Conservation (phyloP, 352 stramenopile species). For the Globisporangium cystogenes region DNA sequence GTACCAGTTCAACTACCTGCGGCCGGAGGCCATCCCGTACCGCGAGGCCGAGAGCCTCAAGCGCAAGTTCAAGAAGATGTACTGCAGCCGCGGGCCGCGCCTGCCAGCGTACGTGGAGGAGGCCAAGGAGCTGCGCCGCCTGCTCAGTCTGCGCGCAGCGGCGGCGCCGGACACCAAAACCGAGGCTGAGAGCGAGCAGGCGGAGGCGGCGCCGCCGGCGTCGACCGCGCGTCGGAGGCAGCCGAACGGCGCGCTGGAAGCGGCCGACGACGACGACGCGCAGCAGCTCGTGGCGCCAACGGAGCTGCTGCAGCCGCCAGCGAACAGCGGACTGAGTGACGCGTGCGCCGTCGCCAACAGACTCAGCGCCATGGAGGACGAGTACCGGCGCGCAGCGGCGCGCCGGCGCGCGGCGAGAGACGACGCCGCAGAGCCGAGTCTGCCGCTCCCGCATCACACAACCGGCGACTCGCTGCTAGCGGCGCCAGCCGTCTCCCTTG, state of each 20-base stretch:
- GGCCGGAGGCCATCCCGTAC: constrained; percentile 53
- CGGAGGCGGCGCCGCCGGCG: background rate
- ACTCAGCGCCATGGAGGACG: constrained; percentile 38
- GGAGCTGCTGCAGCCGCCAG: background rate
- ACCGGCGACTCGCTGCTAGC: too few relatives aligned
- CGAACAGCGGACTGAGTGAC: constrained; percentile 1
- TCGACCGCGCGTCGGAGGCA: background rate
- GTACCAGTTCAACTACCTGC: constrained; percentile 64
- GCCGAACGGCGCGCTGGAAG: background rate
- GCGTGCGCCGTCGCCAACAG: constrained; percentile 20
- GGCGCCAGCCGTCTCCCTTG: background rate
- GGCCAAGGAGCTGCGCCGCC: constrained; percentile 39
- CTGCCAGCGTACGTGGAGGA: constrained; percentile 46
- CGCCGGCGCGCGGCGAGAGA: constrained; percentile 6
- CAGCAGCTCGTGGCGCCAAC: background rate
- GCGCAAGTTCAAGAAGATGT: constrained; percentile 75
- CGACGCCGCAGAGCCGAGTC: background rate
- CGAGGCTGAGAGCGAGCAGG: constrained; percentile 4
- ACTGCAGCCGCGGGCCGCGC: constrained; percentile 28
- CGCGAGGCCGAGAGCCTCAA: constrained; percentile 58
- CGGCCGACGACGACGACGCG: background rate
- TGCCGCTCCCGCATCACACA: too few relatives aligned
- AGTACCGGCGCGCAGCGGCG: constrained; percentile 24
- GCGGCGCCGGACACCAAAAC: constrained; percentile 17
- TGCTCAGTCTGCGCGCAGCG: constrained; percentile 43